Conservation (phyloP, 306 rosid genomes). For the Begonia masoniana region DNA sequence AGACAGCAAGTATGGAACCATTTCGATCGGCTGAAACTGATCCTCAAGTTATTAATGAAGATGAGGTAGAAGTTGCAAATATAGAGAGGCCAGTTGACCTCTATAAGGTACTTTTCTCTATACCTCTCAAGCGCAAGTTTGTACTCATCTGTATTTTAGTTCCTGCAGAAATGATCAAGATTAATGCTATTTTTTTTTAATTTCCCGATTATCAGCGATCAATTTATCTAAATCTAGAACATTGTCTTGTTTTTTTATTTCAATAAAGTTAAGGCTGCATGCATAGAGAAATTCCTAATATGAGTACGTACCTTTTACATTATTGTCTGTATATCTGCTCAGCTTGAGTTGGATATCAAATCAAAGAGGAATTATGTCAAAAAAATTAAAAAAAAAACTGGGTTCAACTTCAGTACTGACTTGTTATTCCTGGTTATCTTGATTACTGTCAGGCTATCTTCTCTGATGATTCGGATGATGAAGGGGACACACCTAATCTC, state of each 20-base stretch:
- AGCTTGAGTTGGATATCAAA: background rate
- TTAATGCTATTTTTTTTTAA: background rate
- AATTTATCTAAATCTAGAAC: too few relatives aligned
- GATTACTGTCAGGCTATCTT: conserved; percentile 64
- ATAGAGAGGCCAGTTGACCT: conserved; percentile 95
- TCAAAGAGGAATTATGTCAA: background rate
- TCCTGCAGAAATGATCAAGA: background rate
- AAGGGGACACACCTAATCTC: conserved; percentile 35
- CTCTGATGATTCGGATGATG: conserved; percentile 87
- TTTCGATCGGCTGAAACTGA: conserved; percentile 23
- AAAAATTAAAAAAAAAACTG: background rate
- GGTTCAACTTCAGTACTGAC: background rate
- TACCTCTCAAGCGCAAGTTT: background rate
- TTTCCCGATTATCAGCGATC: too few relatives aligned
- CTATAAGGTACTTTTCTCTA: conserved; percentile 52
- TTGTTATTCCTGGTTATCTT: conserved; percentile 1
- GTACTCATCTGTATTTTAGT: background rate
- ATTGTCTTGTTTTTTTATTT: too few relatives aligned
- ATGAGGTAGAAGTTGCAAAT: conserved; percentile 62
- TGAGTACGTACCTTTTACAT: too few relatives aligned
- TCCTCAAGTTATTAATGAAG: conserved; percentile 20
- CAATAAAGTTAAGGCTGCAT: too few relatives aligned
- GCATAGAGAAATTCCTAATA: too few relatives aligned
- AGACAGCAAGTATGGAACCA: conserved; percentile 21
- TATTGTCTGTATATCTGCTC: too few relatives aligned